phyloP scores from a whole-genome alignment of 1,284 basidiomycete genomes.

The Psilocybe mexicana region DNA sequence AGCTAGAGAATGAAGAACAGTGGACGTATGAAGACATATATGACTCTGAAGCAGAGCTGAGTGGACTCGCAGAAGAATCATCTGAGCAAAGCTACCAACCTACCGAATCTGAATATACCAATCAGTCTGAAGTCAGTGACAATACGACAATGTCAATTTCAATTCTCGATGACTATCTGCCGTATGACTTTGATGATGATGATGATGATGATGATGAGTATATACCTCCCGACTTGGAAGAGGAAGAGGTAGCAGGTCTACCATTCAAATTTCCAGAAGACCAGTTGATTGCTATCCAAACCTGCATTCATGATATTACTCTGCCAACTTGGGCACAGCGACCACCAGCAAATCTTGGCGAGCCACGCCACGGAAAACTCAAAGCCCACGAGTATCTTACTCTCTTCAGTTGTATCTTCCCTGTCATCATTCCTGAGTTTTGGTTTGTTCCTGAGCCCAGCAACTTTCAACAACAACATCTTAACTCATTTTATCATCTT shows the following conservation, averaged over 20 bases:
- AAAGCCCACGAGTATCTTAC: conserved; percentile 34
- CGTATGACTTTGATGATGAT: neutral
- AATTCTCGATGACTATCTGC: neutral
- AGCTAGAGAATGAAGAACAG: conserved; percentile 16
- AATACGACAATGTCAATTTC: neutral
- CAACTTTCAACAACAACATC: conserved; percentile 12
- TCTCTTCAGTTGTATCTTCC: conserved; percentile 32
- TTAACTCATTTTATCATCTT: conserved; percentile 31
- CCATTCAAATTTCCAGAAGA: conserved; percentile 19
- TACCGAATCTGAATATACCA: too few species aligned
- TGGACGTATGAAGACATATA: conserved; percentile 18
- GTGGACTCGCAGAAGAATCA: conserved; percentile 4
- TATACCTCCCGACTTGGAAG: neutral
- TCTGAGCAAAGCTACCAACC: conserved; percentile 2
- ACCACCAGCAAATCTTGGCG: conserved; percentile 36
- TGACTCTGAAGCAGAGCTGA: conserved; percentile 17
- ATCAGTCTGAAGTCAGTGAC: neutral
- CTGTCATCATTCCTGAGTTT: conserved; percentile 34
- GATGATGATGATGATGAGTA: conserved; percentile 3
- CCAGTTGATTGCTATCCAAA: conserved; percentile 21
- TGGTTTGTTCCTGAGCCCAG: conserved; percentile 15
- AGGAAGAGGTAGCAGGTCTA: neutral
- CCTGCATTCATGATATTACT: conserved; percentile 24
- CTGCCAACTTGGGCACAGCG: conserved; percentile 32
- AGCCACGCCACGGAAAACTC: conserved; percentile 35